Base-by-base conservation (phyloP, 2,329 filamentous ascomycete genomes). In the Sarocladium strictum region DNA sequence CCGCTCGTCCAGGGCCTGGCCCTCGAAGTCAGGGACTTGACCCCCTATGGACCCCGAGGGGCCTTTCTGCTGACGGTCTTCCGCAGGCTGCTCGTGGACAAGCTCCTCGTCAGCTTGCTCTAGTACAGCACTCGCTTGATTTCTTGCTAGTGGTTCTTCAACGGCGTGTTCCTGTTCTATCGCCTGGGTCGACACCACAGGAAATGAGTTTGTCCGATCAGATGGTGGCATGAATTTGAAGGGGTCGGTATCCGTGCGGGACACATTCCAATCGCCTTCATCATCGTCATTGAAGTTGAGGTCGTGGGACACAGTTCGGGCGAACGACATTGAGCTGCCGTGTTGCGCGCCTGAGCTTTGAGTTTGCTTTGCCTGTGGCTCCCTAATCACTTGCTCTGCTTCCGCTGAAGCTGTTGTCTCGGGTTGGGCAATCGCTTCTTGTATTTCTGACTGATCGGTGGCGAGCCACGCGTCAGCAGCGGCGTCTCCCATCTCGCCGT, bases 151-250 rank as follows among this genome's bases (percentile, higher is more conserved):
- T 14, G 72, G 71, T 17, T 73, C 69, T 23, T 73, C 69, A 6
- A 65, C 55, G 21, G 58, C 55, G n/a, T 54, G 17, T 9, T 66
- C 61, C 19, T 66, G 63, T 26, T 60, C 59, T 21, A 66, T 58
- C 35, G 60, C 35, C 6, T 70, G 59, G 1, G 75, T 72, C 11
- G 81, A 79, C 1, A 85, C 79, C 11, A 68, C 67, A 1, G 84
- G 83, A 58, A 86, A 86, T 0, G 83, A 86, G 63, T 86, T 86
- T 38, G 81, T 80, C 62, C 80, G 73, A 54, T 83, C 77, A 51
- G 69, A 76, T 2, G 76, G 71, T 9, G 78, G 69, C 79, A 86
- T 81, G 58, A 81, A 80, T 57, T 77, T 78, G 67, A 83, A 85
- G 2, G 78, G 78, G 55, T 86, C 80, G 1, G 76, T 76, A 53